Evolutionary conservation across 2,329 filamentous ascomycete species (phyloP).

Genomic region (Trichoderma sp.): DNA sequence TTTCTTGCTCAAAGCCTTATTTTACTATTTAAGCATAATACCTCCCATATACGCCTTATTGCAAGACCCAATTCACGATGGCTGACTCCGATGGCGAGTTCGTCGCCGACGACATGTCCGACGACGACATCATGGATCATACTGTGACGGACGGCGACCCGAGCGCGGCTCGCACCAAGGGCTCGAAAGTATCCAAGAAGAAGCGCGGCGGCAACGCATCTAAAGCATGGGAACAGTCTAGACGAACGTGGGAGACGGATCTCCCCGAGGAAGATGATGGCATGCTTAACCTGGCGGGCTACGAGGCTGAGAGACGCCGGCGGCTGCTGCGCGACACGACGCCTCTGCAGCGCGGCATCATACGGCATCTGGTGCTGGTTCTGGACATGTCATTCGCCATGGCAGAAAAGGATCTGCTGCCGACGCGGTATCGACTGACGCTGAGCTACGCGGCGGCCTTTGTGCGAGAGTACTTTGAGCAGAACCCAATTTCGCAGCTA

Average conservation of each 20-base stretch:
- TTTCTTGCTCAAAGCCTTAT: not conserved
- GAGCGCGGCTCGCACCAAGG: conserved; percentile 30
- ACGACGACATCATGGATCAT: conserved; percentile 62
- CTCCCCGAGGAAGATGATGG: conserved; percentile 73
- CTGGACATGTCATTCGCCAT: conserved; percentile 93
- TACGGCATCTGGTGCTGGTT: conserved; percentile 90
- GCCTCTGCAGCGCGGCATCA: conserved; percentile 92
- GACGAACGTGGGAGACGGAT: conserved; percentile 71
- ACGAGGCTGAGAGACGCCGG: conserved; percentile 78
- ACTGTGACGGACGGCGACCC: conserved; percentile 44
- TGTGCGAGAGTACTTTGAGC: conserved; percentile 93
- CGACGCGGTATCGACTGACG: conserved; percentile 79
- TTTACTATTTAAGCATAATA: not conserved
- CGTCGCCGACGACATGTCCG: conserved; percentile 62
- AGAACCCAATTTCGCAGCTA: conserved; percentile 96
- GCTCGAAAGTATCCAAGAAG: conserved; percentile 32
- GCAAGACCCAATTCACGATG: conserved; percentile 47
- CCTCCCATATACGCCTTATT: not conserved
- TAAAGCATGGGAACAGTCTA: conserved; percentile 67
- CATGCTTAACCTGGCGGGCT: conserved; percentile 72
- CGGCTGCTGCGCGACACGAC: conserved; percentile 91
- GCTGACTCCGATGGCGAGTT: conserved; percentile 74
- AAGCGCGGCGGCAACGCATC: conserved; percentile 44
- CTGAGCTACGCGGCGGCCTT: conserved; percentile 85
- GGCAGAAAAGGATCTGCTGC: conserved; percentile 91